These are phyloP conservation scores for Phellinidium pouzarii DNA, from an alignment of 1,284 basidiomycete species.

Conservation along the genomic window DNA sequence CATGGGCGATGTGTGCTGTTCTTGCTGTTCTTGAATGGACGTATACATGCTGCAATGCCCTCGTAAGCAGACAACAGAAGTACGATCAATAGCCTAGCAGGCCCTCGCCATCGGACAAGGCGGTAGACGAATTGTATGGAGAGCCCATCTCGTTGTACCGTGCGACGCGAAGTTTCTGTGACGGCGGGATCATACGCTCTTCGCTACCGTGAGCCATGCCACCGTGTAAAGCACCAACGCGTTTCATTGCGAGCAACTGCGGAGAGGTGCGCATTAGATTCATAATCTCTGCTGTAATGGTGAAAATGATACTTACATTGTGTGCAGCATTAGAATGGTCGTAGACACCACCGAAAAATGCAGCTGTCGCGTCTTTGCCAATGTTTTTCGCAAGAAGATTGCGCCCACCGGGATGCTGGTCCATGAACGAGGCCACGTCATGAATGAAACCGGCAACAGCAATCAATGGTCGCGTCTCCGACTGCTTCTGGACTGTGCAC, in stretches of 20 bases:
- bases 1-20: not conserved
- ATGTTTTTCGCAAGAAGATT: conserved; percentile 66
- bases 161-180: conserved; percentile 63
- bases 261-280: conserved; percentile 17
- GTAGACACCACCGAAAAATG: conserved; percentile 92
- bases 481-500: conserved; percentile 64
- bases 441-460: conserved; percentile 89
- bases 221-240: conserved; percentile 80
- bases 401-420: conserved; percentile 85
- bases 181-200: conserved; percentile 60
- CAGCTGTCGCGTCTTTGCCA: conserved; percentile 82
- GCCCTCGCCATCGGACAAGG: conserved; percentile 33
- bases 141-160: conserved; percentile 56
- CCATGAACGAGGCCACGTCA: conserved; percentile 79
- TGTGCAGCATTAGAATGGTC: conserved; percentile 92
- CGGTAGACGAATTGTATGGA: conserved; percentile 35
- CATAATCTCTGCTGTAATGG: conserved; percentile 16
- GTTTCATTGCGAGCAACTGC: conserved; percentile 79
- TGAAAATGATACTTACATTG: conserved; percentile 44
- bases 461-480: conserved; percentile 70
- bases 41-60: not conserved
- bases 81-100: conserved; percentile 25
- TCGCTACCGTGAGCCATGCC: conserved; percentile 60
- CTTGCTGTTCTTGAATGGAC: not conserved
- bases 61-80: not conserved